Evolutionary conservation across 306 rosid genomes (phyloP).

Genomic region (Pachyrhizus erosus): DNA sequence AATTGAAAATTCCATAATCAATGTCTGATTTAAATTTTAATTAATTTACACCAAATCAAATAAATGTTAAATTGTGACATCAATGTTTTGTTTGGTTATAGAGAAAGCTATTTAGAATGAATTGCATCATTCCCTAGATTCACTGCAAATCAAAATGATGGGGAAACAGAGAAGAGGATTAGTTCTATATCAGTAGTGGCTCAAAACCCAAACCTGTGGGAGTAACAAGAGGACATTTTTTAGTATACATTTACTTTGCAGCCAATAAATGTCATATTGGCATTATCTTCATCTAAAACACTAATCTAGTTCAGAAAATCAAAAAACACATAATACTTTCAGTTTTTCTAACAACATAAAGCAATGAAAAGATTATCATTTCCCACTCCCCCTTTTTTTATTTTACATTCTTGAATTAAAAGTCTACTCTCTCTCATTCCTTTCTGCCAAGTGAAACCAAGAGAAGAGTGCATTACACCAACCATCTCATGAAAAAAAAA

Average conservation of each 20-base stretch:
- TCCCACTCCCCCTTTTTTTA: constrained; percentile 2
- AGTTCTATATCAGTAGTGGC: constrained; percentile 8
- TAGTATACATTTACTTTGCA: constrained; percentile 6
- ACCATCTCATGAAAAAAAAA: no score
- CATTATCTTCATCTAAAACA: background rate
- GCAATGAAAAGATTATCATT: constrained; percentile 17
- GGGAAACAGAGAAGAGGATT: background rate
- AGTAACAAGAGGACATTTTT: background rate
- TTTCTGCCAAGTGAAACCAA: constrained; percentile 18
- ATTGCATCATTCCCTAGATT: constrained; percentile 16
- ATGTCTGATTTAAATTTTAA: background rate
- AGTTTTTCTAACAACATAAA: background rate
- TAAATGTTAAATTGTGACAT: constrained; percentile 16
- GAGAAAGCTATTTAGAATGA: background rate
- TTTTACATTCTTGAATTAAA: constrained; percentile 7
- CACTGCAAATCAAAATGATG: background rate
- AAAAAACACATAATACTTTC: background rate
- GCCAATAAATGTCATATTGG: background rate
- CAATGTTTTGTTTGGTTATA: background rate
- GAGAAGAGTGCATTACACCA: constrained; percentile 6
- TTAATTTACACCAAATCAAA: constrained; percentile 6
- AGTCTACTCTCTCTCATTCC: background rate
- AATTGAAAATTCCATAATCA: background rate
- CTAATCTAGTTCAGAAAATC: constrained; percentile 1
- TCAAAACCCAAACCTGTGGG: background rate